Evolutionary conservation across 2,329 filamentous ascomycete genomes (phyloP), one percentile per base, ranked within the genome.

Genomic region (Paecilomyces dactylethromorphus): DNA sequence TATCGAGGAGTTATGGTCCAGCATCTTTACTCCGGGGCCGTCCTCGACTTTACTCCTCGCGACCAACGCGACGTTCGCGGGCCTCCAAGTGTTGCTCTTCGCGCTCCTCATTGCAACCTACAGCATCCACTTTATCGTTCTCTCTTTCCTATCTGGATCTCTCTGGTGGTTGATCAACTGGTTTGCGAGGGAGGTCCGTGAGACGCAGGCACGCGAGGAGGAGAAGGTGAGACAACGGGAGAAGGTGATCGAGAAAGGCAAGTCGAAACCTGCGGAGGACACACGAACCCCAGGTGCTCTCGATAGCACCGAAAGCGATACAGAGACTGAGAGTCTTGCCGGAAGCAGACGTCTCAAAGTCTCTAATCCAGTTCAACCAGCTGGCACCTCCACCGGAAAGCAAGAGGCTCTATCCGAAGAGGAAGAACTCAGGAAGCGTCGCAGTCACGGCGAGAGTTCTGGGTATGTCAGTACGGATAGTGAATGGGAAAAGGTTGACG

Each of bases 121-220:
- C 76, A 96, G 89, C 78, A 83, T 96, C 63, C 94, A 97, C 81
- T 96, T 97, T 70, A 73, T 91, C 63, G 81, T 93, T 59, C 84
- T 99, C 5, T 96, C 91, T 12, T 69, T 87, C 59, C 80, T 99
- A 10, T 91, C 86, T 63, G 92, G 79, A 32, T 89, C 90, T 3
- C 82, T 97, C 35, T 99, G 94, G 94, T 92, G 85, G 79, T 86
- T 89, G 59, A 92, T 97, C 78, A 97, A 97, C 82, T 99, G 94
- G 94, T 97, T 99, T 71, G 92, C 91, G 58, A 78, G 78, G 53
- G 93, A 87, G 70, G 74, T 87, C 56, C 71, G 74, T 31, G 75
- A 81, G 66, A 79, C 80, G 65, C 80, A 82, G 63, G 79, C 79
- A 18, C 79, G 74, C 63, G 73, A 78, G 63, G 68, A 70, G 60